Evolutionary conservation across 1,139 yeast genomes (phyloP), one percentile per base, ranked within the genome.

Genomic region (Arxiozyma slooffiae): DNA sequence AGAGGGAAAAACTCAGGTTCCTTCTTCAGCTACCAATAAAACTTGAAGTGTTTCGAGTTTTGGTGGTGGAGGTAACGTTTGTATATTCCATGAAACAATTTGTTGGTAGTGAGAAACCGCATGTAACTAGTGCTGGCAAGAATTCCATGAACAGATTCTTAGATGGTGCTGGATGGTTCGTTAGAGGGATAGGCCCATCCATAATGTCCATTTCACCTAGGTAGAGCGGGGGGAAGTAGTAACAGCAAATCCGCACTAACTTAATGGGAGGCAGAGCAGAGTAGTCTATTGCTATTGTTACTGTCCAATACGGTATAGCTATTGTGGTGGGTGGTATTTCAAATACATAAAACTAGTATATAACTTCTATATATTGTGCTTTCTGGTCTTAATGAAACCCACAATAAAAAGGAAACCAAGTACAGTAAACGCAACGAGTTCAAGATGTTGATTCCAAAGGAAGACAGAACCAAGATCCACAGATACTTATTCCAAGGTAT

Each of bases 401-500:
- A 30, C 20, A 11, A 11, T 20, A 30, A n/a, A 30, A 38, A 42
- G 16, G 26, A 17, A 42, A 20, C 22, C 45, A 42, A 30, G 36
- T 24, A 30, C 45, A 42, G 45, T 42, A 42, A 34, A 34, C 21
- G 24, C 45, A 42, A 42, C 45, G 39, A 42, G 36, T 42, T 42
- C 45, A 42, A 42, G 45, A 92, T 92, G 98, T 85, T 92, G 81
- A 92, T 92, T 83, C 97, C 98, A 79, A 90, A 87, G 81, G 95
- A 87, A 79, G 97, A 92, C 78, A 90, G 98, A 85, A 88, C 87
- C 82, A 88, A 87, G 92, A 92, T 92, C 77, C 96, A 88, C 94
- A 87, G 85, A 78, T 85, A 90, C 86, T 94, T 92, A 79, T 90
- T 89, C 87, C 92, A 88, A 80, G 94, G 95, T 85, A 83, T 74